Evolutionary conservation across 2,329 filamentous ascomycete species (phyloP).

Genomic region (Parastagonospora nodorum): DNA sequence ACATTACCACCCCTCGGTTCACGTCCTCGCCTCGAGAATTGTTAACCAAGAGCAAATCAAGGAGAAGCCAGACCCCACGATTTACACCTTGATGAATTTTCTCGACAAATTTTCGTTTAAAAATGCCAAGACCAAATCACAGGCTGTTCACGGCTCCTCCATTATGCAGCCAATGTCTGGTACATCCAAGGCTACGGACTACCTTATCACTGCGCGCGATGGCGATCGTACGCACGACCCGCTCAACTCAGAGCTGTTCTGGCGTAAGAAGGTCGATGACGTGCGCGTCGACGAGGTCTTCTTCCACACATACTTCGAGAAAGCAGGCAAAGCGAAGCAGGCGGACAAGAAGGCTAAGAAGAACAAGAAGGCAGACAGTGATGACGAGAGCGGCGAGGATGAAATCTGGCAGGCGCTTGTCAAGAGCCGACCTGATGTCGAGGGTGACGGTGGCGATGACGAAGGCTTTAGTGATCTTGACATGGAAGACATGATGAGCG

Average conservation of each 20-base stretch:
- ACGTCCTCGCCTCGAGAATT: constrained; percentile 77
- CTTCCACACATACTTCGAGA: constrained; percentile 96
- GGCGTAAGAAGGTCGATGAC: constrained; percentile 86
- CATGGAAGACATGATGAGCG: constrained; percentile 51
- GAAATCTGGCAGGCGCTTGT: constrained; percentile 94
- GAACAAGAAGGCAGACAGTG: constrained; percentile 49
- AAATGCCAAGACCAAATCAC: constrained; percentile 73
- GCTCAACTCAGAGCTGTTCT: constrained; percentile 88
- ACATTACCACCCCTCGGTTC: constrained; percentile 94
- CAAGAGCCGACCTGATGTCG: constrained; percentile 76
- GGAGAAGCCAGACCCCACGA: constrained; percentile 86
- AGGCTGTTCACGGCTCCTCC: constrained; percentile 73
- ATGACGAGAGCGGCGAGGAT: constrained; percentile 67
- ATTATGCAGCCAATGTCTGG: constrained; percentile 94
- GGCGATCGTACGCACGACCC: constrained; percentile 64
- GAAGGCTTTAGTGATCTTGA: constrained; percentile 60
- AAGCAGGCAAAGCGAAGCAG: constrained; percentile 60
- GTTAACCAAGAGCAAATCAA: constrained; percentile 72
- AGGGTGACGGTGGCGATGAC: constrained; percentile 66
- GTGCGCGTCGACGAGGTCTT: constrained; percentile 92
- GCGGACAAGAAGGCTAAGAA: constrained; percentile 63
- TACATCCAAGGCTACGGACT: constrained; percentile 61
- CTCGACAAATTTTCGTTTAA: constrained; percentile 98
- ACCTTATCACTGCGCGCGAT: constrained; percentile 65
- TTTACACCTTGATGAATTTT: constrained; percentile 92